phyloP scores from a whole-genome alignment of 129 eudicot species.

The Solidago caesia region DNA sequence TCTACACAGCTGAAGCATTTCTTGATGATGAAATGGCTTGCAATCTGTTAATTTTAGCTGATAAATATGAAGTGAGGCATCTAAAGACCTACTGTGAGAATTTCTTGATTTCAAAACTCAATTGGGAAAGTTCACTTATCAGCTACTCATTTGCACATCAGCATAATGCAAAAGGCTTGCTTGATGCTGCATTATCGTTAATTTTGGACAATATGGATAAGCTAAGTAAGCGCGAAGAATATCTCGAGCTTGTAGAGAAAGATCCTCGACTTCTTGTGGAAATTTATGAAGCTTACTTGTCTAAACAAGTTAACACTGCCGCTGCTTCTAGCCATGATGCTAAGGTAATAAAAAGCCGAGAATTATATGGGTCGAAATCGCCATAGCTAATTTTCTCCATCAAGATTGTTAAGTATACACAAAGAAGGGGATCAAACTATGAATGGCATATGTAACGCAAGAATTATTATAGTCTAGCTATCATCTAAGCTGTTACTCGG shows the following conservation, averaged over 20 bases:
- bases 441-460: no score
- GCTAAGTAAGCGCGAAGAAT: slow-evolving; percentile 73
- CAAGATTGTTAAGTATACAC: no score
- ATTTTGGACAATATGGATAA: slow-evolving; percentile 88
- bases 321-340: slow-evolving; percentile 28
- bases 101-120: slow-evolving; percentile 68
- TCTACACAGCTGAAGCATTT: slow-evolving; percentile 92
- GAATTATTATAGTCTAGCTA: no score
- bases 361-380: no score
- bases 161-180: slow-evolving; percentile 70
- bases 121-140: slow-evolving; percentile 78
- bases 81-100: slow-evolving; percentile 87
- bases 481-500: no score
- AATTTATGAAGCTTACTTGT: slow-evolving; percentile 75
- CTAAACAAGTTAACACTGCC: slow-evolving; percentile 85
- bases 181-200: slow-evolving; percentile 68
- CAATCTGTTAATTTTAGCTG: slow-evolving; percentile 80
- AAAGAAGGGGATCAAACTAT: no score
- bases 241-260: slow-evolving; percentile 75
- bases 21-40: slow-evolving; percentile 82
- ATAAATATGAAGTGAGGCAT: slow-evolving; percentile 87
- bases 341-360: slow-evolving; percentile 19
- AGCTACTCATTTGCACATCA: slow-evolving; percentile 83
- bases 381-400: no score
- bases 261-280: slow-evolving; percentile 85